Base-by-base conservation (phyloP, 139 green algal genomes). In the Parachlorella kessleri region DNA sequence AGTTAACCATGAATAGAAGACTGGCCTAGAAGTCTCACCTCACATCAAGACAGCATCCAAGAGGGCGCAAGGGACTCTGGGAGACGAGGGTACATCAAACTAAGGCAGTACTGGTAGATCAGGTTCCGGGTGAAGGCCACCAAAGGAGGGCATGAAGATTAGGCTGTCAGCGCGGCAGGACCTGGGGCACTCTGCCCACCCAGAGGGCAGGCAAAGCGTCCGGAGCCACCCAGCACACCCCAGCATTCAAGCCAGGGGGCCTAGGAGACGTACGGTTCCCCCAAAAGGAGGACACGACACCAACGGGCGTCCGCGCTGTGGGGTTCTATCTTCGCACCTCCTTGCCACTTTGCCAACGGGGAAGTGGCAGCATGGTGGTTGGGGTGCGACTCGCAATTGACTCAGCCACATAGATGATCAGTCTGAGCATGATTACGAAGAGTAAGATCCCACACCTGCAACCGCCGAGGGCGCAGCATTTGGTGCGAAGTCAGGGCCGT, bases 401-500 rank as follows among this genome's bases (percentile, higher is more conserved):
- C n/a, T n/a, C n/a, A n/a, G n/a, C n/a, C n/a, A n/a, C n/a, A n/a
- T n/a, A n/a, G n/a, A n/a, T n/a, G n/a, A n/a, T n/a, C n/a, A n/a
- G n/a, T n/a, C n/a, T n/a, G n/a, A n/a, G n/a, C n/a, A n/a, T n/a
- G n/a, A n/a, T n/a, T n/a, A n/a, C n/a, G n/a, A n/a, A n/a, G n/a
- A n/a, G n/a, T n/a, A n/a, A 18, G 48, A 14, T 59, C 48, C 14
- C 48, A 14, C 48, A 59, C 48, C 48, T 30, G 70, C 40, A 5
- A 94, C 48, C 26, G 80, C 88, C 4, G 54, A 68, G 5, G 94
- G 94, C n/a, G 75, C 74, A 3, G 92, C 83, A 33, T 77, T 85
- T 6, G 94, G 94, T 5, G 88, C 91, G 74, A 96, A 81, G 81
- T 98, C 94, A 5, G 94, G 89, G 0, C 94, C 94, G 1, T 94